Percentiles rank a stretch among this genome's conserved stretches.
These are phyloP conservation scores for Cercophora newfieldiana DNA, from an alignment of 495 filamentous ascomycete genomes.

Conservation along the genomic window DNA sequence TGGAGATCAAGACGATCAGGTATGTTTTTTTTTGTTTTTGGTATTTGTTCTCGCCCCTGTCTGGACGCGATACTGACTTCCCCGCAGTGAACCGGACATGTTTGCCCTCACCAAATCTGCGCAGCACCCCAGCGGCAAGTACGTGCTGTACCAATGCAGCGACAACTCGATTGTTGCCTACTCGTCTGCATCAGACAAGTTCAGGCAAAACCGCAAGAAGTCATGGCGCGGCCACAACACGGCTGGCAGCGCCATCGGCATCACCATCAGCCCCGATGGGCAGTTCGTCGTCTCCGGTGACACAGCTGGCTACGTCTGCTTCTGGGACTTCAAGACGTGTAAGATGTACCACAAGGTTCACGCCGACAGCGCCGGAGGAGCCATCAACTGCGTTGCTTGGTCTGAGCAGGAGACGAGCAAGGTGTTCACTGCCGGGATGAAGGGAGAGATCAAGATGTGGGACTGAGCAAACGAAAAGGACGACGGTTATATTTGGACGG, in stretches of 20 bases:
- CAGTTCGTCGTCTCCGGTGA: constrained; percentile 85
- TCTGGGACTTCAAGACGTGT: constrained; percentile 99
- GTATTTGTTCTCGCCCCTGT: no score
- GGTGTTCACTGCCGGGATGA: constrained; percentile 85
- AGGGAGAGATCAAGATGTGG: constrained; percentile 91
- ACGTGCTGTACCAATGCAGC: constrained; percentile 84
- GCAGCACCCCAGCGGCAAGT: constrained; percentile 84
- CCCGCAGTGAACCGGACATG: constrained; percentile 95
- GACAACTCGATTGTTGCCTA: constrained; percentile 98
- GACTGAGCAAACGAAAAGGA: constrained; percentile 56
- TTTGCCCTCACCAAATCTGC: constrained; percentile 82
- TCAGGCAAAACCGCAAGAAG: constrained; percentile 97
- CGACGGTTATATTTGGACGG: background rate
- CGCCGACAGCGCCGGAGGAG: constrained; percentile 64
- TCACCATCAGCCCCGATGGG: constrained; percentile 86
- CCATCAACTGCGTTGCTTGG: constrained; percentile 84
- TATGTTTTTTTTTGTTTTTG: constrained; percentile 18
- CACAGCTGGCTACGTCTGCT: constrained; percentile 82
- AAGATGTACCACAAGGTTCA: constrained; percentile 97
- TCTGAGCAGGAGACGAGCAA: constrained; percentile 94
- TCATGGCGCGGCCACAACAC: constrained; percentile 93
- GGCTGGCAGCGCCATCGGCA: constrained; percentile 88
- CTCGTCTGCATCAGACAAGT: constrained; percentile 78
- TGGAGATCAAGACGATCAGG: constrained; percentile 54
- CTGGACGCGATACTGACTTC: constrained; percentile 61